Evolutionary conservation across 768 basidiomycete species (phyloP).

Genomic region (Leccinum rimulosum): DNA sequence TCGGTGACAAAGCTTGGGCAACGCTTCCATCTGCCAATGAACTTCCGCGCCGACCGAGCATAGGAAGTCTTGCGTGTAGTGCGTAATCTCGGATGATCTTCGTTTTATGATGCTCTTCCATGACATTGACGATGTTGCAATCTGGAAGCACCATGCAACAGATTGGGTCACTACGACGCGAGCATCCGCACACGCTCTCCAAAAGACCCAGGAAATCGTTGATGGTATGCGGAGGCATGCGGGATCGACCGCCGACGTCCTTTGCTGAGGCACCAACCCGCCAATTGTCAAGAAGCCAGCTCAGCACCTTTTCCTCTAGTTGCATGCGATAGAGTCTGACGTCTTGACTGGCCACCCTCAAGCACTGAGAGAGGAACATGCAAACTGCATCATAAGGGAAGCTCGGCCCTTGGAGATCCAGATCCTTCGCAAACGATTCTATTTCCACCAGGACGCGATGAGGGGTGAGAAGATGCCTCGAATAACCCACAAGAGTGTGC

Average conservation of each 20-base stretch:
- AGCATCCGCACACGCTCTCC: constrained; percentile 58
- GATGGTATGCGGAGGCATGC: constrained; percentile 52
- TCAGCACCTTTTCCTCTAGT: constrained; percentile 81
- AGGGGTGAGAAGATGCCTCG: constrained; percentile 44
- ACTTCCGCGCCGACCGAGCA: constrained; percentile 25
- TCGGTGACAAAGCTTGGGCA: constrained; percentile 5
- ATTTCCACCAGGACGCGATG: constrained; percentile 69
- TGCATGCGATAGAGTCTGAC: constrained; percentile 80
- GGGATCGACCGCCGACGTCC: constrained; percentile 35
- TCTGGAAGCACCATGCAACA: constrained; percentile 64
- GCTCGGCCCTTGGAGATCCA: constrained; percentile 88
- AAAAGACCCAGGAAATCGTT: constrained; percentile 65
- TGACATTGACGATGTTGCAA: constrained; percentile 57
- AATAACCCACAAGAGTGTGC: constrained; percentile 48
- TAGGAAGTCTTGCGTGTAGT: constrained; percentile 60
- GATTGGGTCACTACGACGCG: constrained; percentile 43
- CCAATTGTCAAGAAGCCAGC: constrained; percentile 82
- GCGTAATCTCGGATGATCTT: constrained; percentile 68
- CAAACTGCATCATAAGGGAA: constrained; percentile 91
- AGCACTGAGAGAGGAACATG: constrained; percentile 66
- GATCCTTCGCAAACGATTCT: constrained; percentile 73
- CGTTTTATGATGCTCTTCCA: constrained; percentile 57
- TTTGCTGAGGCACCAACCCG: constrained; percentile 40
- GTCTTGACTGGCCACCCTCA: constrained; percentile 76
- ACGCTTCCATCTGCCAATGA: neutral